phyloP scores from a whole-genome alignment of 768 basidiomycete genomes.

The Trametopsis cervina region DNA sequence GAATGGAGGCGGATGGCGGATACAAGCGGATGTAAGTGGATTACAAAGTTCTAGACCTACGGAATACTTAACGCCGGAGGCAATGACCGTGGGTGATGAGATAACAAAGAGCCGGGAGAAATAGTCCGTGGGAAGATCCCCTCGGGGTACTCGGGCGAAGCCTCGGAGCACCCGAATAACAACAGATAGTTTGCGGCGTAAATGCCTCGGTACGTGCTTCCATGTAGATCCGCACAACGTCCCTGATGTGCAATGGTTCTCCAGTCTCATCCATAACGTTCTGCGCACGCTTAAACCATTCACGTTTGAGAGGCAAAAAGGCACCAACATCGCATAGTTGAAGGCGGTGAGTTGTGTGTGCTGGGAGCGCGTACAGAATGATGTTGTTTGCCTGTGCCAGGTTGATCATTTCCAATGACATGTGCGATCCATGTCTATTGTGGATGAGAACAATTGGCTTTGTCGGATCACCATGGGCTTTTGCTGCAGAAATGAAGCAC shows the following conservation, averaged over 20 bases:
- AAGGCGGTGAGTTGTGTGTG: conserved; percentile 35
- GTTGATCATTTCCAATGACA: conserved; percentile 17
- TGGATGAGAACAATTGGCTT: conserved; percentile 33
- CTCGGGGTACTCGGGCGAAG: too few species aligned
- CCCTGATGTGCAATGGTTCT: background rate
- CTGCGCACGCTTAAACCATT: conserved; percentile 18
- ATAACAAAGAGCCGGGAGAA: too few species aligned
- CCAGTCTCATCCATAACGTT: background rate
- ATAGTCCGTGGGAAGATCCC: too few species aligned
- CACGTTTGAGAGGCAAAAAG: conserved; percentile 26
- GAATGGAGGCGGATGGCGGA: too few species aligned
- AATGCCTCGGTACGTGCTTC: background rate
- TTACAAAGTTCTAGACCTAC: too few species aligned
- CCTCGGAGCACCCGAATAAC: too few species aligned
- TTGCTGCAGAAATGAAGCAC: conserved; percentile 31
- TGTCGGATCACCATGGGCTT: conserved; percentile 17
- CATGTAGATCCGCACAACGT: conserved; percentile 11
- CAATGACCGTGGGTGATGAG: too few species aligned
- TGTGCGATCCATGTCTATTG: conserved; percentile 40
- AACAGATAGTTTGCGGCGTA: background rate
- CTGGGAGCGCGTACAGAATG: conserved; percentile 28
- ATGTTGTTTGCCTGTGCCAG: conserved; percentile 24
- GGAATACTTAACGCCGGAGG: too few species aligned
- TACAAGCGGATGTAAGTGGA: too few species aligned
- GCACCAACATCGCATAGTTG: conserved; percentile 38